Conservation (phyloP, 1,284 basidiomycete genomes). For the Rugiboletus extremiorientalis region DNA sequence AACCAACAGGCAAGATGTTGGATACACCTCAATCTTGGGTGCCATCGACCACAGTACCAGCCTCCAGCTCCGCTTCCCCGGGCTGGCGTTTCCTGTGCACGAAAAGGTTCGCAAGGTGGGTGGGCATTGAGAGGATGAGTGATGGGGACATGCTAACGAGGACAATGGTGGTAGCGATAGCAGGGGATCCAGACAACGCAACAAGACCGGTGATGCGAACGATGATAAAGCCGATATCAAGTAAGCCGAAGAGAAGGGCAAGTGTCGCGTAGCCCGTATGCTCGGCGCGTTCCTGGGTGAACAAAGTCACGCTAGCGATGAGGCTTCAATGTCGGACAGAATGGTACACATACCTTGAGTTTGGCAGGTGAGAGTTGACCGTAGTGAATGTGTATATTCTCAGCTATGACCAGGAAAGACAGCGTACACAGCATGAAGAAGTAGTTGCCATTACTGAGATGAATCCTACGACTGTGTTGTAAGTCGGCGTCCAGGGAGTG, state of each 20-base stretch:
- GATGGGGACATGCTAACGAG: slow-evolving; percentile 18
- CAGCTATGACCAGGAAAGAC: slow-evolving; percentile 19
- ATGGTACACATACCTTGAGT: slow-evolving; percentile 28
- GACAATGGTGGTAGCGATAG: slow-evolving; percentile 15
- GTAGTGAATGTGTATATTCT: slow-evolving; percentile 25
- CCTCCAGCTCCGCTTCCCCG: slow-evolving; percentile 1
- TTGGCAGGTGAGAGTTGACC: slow-evolving; percentile 21
- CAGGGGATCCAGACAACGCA: slow-evolving; percentile 15
- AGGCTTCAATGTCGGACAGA: background rate
- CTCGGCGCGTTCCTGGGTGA: slow-evolving; percentile 14
- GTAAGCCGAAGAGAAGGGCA: slow-evolving; percentile 18
- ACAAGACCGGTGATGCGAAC: slow-evolving; percentile 17
- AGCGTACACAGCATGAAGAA: slow-evolving; percentile 15
- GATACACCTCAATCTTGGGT: no score
- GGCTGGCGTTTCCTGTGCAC: background rate
- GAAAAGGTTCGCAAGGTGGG: slow-evolving; percentile 1
- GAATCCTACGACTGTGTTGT: slow-evolving; percentile 19
- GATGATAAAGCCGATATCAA: slow-evolving; percentile 21
- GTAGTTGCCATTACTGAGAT: slow-evolving; percentile 16
- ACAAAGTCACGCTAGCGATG: background rate
- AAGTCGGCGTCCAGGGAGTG: background rate
- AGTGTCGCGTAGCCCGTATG: slow-evolving; percentile 17
- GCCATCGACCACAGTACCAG: no score
- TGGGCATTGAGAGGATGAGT: slow-evolving; percentile 1
- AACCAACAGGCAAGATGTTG: no score